phyloP scores from a whole-genome alignment of 1,284 basidiomycete species.

The Amylostereum areolatum region DNA sequence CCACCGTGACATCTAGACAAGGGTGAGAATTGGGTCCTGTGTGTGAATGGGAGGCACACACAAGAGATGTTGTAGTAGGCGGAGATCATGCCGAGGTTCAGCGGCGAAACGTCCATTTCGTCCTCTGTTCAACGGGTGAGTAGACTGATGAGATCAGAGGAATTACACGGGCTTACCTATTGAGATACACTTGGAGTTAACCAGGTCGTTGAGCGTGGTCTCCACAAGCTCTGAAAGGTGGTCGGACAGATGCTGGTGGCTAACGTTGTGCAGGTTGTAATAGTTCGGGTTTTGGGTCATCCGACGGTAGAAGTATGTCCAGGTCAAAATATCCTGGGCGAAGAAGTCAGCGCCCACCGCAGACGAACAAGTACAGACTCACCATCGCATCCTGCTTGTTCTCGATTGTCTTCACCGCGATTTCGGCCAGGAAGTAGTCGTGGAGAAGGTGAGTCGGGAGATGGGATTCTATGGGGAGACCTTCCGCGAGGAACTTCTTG shows the following conservation, averaged over 20 bases:
- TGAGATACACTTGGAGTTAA: constrained; percentile 91
- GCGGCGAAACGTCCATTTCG: constrained; percentile 87
- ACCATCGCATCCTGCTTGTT: constrained; percentile 97
- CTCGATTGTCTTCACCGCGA: constrained; percentile 97
- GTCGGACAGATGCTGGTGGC: constrained; percentile 89
- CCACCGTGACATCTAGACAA: constrained; percentile 94
- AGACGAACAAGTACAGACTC: constrained; percentile 19
- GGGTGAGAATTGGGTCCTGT: too few relatives aligned
- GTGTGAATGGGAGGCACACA: too few relatives aligned
- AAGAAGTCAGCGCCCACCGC: neutral
- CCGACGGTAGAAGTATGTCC: constrained; percentile 95
- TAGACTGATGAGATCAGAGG: neutral
- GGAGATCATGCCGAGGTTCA: constrained; percentile 95
- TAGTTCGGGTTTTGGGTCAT: constrained; percentile 96
- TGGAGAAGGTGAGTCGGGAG: constrained; percentile 83
- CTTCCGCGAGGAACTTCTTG: constrained; percentile 97
- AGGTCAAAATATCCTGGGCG: constrained; percentile 80
- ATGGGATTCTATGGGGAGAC: constrained; percentile 95
- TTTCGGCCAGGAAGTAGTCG: constrained; percentile 98
- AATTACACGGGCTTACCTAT: constrained; percentile 55
- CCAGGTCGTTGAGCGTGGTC: constrained; percentile 85
- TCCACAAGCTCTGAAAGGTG: constrained; percentile 96
- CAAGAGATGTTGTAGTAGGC: constrained; percentile 90
- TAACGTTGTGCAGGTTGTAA: constrained; percentile 92
- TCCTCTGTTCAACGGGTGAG: constrained; percentile 52